Conservation (phyloP, 2,329 filamentous ascomycete genomes). For the Penicillium frequentans region DNA sequence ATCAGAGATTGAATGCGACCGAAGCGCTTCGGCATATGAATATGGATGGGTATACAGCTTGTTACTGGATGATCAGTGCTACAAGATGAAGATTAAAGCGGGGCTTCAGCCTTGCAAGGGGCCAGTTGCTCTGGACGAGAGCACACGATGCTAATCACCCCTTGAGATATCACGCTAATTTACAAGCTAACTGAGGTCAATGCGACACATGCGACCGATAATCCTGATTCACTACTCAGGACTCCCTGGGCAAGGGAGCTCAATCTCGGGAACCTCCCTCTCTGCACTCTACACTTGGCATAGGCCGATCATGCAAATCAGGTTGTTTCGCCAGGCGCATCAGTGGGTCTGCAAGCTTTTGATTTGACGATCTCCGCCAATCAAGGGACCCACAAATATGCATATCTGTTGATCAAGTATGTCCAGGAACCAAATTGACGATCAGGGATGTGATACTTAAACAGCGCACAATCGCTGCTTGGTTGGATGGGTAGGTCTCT, state of each 20-base stretch:
- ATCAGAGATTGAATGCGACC: neutral
- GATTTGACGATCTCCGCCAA: slow-evolving; percentile 12
- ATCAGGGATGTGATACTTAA: slow-evolving; percentile 16
- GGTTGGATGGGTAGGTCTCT: neutral
- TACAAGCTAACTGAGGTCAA: slow-evolving; percentile 6
- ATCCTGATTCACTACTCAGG: neutral
- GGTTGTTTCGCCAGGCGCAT: slow-evolving; percentile 6
- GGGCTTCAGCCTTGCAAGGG: slow-evolving; percentile 10
- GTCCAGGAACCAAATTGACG: slow-evolving; percentile 3
- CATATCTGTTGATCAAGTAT: slow-evolving; percentile 13
- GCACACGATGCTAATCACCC: slow-evolving; percentile 3
- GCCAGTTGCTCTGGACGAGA: neutral
- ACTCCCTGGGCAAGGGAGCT: neutral
- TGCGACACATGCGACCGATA: neutral
- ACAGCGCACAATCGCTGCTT: neutral
- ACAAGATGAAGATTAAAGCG: neutral
- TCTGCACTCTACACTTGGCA: neutral
- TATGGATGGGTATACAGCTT: neutral
- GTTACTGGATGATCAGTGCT: neutral
- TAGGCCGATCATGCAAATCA: slow-evolving; percentile 21
- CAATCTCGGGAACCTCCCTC: neutral
- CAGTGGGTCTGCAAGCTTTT: slow-evolving; percentile 12
- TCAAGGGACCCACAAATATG: slow-evolving; percentile 18
- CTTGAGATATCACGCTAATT: slow-evolving; percentile 11
- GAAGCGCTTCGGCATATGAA: neutral